phyloP scores from a whole-genome alignment of 2,329 filamentous ascomycete species.

The Fusarium azukiicola region DNA sequence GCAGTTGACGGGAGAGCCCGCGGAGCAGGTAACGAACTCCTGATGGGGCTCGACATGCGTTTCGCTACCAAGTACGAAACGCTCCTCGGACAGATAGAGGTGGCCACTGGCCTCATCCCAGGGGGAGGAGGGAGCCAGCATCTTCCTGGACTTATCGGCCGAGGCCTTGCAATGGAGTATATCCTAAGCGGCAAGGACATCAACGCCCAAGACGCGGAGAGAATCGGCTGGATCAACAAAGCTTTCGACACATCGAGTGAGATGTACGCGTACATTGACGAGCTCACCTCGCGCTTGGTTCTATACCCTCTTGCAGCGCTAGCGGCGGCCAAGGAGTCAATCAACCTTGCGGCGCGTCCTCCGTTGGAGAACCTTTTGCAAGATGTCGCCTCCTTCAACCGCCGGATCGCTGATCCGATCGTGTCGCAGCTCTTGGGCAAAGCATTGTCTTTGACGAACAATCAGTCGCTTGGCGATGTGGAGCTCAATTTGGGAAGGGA shows the following conservation, averaged over 20 bases:
- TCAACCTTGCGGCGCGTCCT: no score
- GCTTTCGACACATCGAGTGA: neutral
- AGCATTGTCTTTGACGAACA: no score
- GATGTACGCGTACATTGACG: neutral
- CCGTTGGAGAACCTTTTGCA: no score
- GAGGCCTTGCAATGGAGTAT: neutral
- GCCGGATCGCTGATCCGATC: no score
- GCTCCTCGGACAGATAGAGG: neutral
- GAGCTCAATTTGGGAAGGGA: no score
- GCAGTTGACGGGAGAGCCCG: neutral
- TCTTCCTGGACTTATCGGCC: neutral
- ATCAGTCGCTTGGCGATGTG: no score
- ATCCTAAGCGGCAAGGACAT: neutral
- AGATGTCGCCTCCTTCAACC: no score
- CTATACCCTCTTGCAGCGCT: no score
- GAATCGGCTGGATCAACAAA: neutral
- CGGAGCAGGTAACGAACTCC: neutral
- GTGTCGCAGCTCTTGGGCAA: no score
- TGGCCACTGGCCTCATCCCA: neutral
- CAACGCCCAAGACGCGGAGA: neutral
- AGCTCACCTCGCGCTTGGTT: no score
- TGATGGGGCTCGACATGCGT: neutral
- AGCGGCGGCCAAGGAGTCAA: no score
- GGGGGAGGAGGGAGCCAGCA: neutral
- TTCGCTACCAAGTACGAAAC: neutral